Conservation (phyloP, 768 basidiomycete genomes). For the Trametopsis cervina region DNA sequence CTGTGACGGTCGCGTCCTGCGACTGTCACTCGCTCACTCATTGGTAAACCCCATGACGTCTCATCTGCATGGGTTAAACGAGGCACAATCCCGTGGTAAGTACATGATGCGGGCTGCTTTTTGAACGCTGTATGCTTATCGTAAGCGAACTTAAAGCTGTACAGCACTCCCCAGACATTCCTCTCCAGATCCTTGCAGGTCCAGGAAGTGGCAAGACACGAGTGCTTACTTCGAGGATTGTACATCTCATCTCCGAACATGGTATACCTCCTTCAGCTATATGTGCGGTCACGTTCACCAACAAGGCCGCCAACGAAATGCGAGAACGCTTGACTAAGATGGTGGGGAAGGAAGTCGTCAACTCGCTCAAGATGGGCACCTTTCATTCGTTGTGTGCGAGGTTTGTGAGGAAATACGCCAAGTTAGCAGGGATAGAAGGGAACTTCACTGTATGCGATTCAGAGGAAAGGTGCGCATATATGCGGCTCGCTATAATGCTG, state of each 20-base stretch:
- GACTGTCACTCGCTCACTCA: too few relatives aligned
- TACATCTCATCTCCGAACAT: conserved; percentile 52
- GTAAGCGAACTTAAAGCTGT: conserved; percentile 46
- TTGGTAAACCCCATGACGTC: too few relatives aligned
- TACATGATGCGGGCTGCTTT: neutral
- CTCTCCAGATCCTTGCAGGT: conserved; percentile 78
- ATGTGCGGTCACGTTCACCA: conserved; percentile 83
- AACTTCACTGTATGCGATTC: conserved; percentile 84
- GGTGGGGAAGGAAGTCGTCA: conserved; percentile 53
- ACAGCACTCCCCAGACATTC: conserved; percentile 48
- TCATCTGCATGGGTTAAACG: neutral
- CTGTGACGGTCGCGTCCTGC: too few relatives aligned
- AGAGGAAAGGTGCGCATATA: conserved; percentile 56
- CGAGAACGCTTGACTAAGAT: conserved; percentile 57
- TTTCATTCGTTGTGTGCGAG: conserved; percentile 73
- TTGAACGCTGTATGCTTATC: neutral
- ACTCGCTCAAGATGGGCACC: conserved; percentile 60
- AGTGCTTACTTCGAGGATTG: conserved; percentile 64
- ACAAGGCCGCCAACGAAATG: conserved; percentile 90
- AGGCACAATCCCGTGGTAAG: neutral
- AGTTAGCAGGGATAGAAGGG: conserved; percentile 46
- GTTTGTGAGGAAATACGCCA: conserved; percentile 62
- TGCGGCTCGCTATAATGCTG: neutral
- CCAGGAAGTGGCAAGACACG: conserved; percentile 75
- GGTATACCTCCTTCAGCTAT: conserved; percentile 47